Evolutionary conservation across 2,329 filamentous ascomycete genomes (phyloP).

Genomic region (Atkinsonella texensis): DNA sequence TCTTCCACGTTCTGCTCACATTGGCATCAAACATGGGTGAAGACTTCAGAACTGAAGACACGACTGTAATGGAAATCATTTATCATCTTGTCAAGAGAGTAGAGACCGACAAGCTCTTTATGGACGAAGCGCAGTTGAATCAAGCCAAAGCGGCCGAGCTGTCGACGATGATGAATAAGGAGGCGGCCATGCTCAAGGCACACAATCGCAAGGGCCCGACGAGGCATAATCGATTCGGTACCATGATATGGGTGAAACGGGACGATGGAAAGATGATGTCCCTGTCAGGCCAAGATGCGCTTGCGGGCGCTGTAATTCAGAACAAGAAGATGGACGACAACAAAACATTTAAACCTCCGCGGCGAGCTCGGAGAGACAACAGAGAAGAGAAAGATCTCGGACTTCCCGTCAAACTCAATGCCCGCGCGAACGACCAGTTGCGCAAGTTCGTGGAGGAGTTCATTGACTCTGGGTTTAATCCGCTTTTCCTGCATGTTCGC

Average conservation of each 20-base stretch:
- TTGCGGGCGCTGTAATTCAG: conserved; percentile 59
- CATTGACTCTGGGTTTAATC: conserved; percentile 90
- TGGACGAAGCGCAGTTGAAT: conserved; percentile 61
- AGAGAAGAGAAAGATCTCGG: conserved; percentile 66
- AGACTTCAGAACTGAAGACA: conserved; percentile 81
- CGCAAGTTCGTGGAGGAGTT: conserved; percentile 84
- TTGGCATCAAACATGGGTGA: conserved; percentile 88
- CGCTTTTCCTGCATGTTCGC: conserved; percentile 71
- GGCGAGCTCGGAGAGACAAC: conserved; percentile 47
- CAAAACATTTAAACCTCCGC: conserved; percentile 83
- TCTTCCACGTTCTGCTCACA: conserved; percentile 74
- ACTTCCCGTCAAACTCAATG: conserved; percentile 55
- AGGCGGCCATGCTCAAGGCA: conserved; percentile 68
- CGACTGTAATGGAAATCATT: conserved; percentile 79
- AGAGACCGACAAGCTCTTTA: conserved; percentile 72
- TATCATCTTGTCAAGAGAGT: conserved; percentile 91
- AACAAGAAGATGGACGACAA: conserved; percentile 81
- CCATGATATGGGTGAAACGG: conserved; percentile 92
- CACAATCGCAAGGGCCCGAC: conserved; percentile 71
- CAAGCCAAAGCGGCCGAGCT: conserved; percentile 63
- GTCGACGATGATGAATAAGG: conserved; percentile 62
- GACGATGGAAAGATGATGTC: conserved; percentile 76
- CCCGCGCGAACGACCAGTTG: conserved; percentile 63
- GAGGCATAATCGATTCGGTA: conserved; percentile 86
- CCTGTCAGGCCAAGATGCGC: conserved; percentile 76